Evolutionary conservation across 1,284 basidiomycete genomes (phyloP).

Genomic region (Microbotryomycetes sp.): DNA sequence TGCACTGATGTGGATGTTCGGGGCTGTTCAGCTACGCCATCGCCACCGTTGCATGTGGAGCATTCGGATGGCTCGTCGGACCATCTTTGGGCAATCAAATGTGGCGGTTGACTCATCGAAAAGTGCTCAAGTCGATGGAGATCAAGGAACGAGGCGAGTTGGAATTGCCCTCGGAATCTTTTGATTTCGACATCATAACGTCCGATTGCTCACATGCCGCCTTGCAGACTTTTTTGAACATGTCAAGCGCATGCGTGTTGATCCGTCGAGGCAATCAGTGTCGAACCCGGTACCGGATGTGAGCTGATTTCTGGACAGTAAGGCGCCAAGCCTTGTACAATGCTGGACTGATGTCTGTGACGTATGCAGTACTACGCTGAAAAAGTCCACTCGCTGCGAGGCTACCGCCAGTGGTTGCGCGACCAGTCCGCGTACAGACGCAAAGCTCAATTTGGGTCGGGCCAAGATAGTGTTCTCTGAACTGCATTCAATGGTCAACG

Average conservation of each 20-base stretch:
- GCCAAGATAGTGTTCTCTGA: neutral
- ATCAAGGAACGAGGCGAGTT: slow-evolving; percentile 31
- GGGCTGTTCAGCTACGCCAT: slow-evolving; percentile 20
- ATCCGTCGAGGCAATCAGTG: slow-evolving; percentile 32
- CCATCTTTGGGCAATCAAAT: slow-evolving; percentile 30
- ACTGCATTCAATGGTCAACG: neutral
- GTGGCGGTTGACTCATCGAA: slow-evolving; percentile 30
- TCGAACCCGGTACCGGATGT: slow-evolving; percentile 23
- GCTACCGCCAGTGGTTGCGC: slow-evolving; percentile 11
- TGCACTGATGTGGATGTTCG: neutral
- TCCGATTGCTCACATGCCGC: neutral
- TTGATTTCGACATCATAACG: neutral
- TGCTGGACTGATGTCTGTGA: neutral
- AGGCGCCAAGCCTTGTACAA: neutral
- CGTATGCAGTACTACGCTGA: slow-evolving; percentile 1
- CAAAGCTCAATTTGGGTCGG: slow-evolving; percentile 19
- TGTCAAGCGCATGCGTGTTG: slow-evolving; percentile 31
- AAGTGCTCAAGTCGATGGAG: slow-evolving; percentile 26
- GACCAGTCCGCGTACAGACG: slow-evolving; percentile 31
- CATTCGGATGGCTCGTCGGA: slow-evolving; percentile 33
- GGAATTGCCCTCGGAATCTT: neutral
- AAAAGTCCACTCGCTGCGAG: neutral
- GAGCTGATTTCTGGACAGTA: neutral
- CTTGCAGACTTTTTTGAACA: slow-evolving; percentile 31
- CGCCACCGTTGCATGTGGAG: slow-evolving; percentile 32